Percentiles rank a stretch among this genome's conserved stretches.
Evolutionary conservation across 2,329 filamentous ascomycete genomes (phyloP).

Genomic region (Fulvia fulva): DNA sequence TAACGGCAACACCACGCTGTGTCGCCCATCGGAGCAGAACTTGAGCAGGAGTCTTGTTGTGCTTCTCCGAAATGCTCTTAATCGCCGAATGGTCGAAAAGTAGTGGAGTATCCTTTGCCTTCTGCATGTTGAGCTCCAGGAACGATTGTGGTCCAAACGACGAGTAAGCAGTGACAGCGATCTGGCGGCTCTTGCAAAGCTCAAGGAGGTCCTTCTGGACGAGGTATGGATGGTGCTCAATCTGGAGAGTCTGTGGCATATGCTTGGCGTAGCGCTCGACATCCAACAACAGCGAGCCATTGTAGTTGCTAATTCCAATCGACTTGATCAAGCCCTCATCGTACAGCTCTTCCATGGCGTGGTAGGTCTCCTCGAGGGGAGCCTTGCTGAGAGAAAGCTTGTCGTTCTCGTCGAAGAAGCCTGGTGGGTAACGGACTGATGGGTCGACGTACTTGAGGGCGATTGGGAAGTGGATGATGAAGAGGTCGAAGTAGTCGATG

Average conservation of each 20-base stretch:
- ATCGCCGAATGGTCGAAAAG: constrained; percentile 68
- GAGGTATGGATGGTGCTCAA: constrained; percentile 88
- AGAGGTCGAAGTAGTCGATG: constrained; percentile 86
- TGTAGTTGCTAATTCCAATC: constrained; percentile 83
- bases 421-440: constrained; percentile 70
- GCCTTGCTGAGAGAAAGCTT: constrained; percentile 65
- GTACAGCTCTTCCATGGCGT: constrained; percentile 72
- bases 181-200: constrained; percentile 65
- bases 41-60: constrained; percentile 71
- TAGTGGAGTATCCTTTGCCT: constrained; percentile 60
- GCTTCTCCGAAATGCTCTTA: constrained; percentile 62
- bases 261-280: constrained; percentile 73
- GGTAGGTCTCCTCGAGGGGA: constrained; percentile 76
- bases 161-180: constrained; percentile 77
- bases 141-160: constrained; percentile 78
- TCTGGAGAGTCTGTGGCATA: constrained; percentile 72
- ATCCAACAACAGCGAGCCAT: constrained; percentile 71
- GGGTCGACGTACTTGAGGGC: constrained; percentile 83
- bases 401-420: constrained; percentile 64
- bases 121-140: constrained; percentile 69
- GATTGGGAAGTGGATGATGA: constrained; percentile 75
- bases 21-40: constrained; percentile 83
- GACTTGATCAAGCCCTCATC: constrained; percentile 63
- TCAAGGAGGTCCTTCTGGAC: constrained; percentile 68
- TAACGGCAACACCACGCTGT: constrained; percentile 74